These are phyloP conservation scores for Solanum megistacrolobum DNA, from an alignment of 257 asterid species.

Conservation along the genomic window DNA sequence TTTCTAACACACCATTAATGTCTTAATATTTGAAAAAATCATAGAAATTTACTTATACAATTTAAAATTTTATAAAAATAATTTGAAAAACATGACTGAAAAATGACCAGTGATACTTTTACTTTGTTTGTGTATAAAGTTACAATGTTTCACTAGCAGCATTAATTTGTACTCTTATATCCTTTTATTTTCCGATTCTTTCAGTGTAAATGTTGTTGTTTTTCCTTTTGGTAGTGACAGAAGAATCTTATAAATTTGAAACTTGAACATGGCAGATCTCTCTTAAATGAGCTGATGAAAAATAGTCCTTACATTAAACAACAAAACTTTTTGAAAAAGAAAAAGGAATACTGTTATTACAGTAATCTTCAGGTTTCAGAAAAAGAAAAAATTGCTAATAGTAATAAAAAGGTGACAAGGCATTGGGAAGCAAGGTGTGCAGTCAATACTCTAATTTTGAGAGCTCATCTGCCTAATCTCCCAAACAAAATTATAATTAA, in stretches of 20 bases:
- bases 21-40: background rate
- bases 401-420: background rate
- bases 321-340: background rate
- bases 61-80: background rate
- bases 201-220: fast-evolving
- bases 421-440: background rate
- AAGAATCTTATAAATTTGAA: background rate
- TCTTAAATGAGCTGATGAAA: background rate
- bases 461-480: background rate
- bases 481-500: background rate
- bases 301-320: background rate
- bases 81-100: background rate
- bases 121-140: background rate
- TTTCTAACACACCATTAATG: no score
- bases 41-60: background rate
- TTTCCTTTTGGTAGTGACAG: background rate
- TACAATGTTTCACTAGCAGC: background rate
- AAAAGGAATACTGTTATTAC: background rate
- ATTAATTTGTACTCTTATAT: background rate
- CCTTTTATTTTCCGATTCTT: background rate
- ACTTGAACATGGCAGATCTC: background rate
- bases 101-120: background rate
- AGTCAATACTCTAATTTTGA: background rate
- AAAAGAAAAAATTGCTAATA: background rate
- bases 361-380: background rate